Evolutionary conservation across 1,139 yeast genomes (phyloP).

Genomic region (Saccharomyces hybrid): DNA sequence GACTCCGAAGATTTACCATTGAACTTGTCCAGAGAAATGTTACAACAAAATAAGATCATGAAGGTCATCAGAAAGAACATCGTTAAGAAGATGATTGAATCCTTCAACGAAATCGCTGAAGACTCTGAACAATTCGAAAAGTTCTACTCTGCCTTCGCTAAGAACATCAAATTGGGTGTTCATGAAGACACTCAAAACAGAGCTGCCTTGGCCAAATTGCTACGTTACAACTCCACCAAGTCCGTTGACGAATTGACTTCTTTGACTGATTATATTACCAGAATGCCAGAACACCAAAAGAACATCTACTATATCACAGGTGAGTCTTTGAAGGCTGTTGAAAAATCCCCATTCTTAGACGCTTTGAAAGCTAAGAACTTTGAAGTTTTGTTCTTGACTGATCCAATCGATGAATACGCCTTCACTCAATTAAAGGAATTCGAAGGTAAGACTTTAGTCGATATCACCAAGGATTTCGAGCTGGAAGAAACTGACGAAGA

Average conservation of each 20-base stretch:
- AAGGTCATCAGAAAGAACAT: slow-evolving; percentile 99
- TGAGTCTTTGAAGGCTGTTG: slow-evolving; percentile 95
- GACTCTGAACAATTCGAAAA: slow-evolving; percentile 97
- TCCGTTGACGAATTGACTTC: slow-evolving; percentile 91
- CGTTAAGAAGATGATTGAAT: slow-evolving; percentile 96
- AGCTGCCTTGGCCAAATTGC: slow-evolving; percentile 85
- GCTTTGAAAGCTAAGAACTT: slow-evolving; percentile 97
- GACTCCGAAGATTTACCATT: slow-evolving; percentile 99
- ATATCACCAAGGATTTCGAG: slow-evolving; percentile 98
- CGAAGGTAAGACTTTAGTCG: slow-evolving; percentile 98
- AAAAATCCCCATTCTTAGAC: slow-evolving; percentile 98
- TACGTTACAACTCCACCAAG: slow-evolving; percentile 96
- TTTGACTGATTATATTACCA: slow-evolving; percentile 91
- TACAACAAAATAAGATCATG: slow-evolving; percentile 99
- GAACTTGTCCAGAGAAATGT: slow-evolving; percentile 99
- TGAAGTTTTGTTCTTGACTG: slow-evolving; percentile 95
- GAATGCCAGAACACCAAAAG: slow-evolving; percentile 99
- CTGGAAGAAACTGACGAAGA: slow-evolving; percentile 98
- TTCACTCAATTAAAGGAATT: slow-evolving; percentile 98
- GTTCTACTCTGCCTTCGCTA: slow-evolving; percentile 95
- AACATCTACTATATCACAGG: slow-evolving; percentile 98
- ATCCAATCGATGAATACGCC: slow-evolving; percentile 99
- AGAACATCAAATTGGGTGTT: slow-evolving; percentile 97
- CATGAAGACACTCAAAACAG: slow-evolving; percentile 99
- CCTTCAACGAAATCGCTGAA: slow-evolving; percentile 98